Percentiles rank a stretch among this genome's conserved stretches.
phyloP scores from a whole-genome alignment of 2,329 filamentous ascomycete species.

The Colletotrichum cereale region DNA sequence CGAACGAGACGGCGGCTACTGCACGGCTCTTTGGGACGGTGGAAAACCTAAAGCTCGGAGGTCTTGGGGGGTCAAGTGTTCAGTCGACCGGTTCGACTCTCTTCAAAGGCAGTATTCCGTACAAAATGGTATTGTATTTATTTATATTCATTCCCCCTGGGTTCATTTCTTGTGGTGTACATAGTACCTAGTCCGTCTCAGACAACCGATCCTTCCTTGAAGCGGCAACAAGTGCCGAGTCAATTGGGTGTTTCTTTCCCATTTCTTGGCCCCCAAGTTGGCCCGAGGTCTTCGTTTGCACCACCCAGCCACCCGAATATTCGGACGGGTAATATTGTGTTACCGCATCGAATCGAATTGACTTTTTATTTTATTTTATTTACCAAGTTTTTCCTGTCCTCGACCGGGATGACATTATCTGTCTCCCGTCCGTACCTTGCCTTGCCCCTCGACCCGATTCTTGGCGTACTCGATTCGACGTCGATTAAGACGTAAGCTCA shows the following conservation, averaged over 20 bases:
- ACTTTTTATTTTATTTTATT: slow-evolving; percentile 1
- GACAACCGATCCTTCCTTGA: neutral
- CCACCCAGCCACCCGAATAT: slow-evolving; percentile 38
- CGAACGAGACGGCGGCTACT: slow-evolving; percentile 8
- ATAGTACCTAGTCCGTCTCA: neutral
- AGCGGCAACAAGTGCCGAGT: neutral
- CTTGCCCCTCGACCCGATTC: neutral
- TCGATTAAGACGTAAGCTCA: neutral
- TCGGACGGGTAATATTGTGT: slow-evolving; percentile 14
- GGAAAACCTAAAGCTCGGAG: neutral
- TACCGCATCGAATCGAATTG: slow-evolving; percentile 15
- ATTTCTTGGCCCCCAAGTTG: neutral
- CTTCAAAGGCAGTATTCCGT: neutral
- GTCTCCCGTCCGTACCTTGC: neutral
- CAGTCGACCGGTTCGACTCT: neutral
- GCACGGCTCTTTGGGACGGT: slow-evolving; percentile 12
- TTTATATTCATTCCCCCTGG: neutral
- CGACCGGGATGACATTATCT: slow-evolving; percentile 1
- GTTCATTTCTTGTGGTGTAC: too few relatives aligned
- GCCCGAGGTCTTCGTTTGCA: slow-evolving; percentile 18
- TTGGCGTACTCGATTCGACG: neutral
- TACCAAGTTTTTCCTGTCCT: neutral
- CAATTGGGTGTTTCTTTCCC: neutral
- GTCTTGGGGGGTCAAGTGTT: neutral
- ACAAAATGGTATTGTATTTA: too few relatives aligned